These are phyloP conservation scores for Oryza rufipogon DNA, from an alignment of 176 grass and related monocot genomes.

Conservation along the genomic window DNA sequence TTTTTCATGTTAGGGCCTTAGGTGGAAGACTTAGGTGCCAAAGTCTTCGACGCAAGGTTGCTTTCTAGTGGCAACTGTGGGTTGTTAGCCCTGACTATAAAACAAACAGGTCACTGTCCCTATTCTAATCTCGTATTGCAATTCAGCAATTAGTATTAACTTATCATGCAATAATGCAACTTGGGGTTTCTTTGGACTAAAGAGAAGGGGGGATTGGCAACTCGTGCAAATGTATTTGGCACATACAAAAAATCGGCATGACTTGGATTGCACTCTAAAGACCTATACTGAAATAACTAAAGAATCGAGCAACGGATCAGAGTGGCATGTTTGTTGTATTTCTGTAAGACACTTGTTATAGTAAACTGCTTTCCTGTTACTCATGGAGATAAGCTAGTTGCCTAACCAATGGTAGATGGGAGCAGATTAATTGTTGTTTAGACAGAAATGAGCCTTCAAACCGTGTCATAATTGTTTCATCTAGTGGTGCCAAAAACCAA, in stretches of 20 bases:
- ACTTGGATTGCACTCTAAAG: not conserved
- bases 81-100: not conserved
- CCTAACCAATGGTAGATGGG: conserved; percentile 5
- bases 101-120: not conserved
- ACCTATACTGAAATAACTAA: not conserved
- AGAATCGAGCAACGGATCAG: not conserved
- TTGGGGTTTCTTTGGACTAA: not conserved
- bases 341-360: not conserved
- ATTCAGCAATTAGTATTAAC: not conserved
- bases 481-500: too few species aligned
- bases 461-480: too few species aligned
- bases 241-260: not conserved
- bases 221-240: not conserved
- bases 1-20: not conserved
- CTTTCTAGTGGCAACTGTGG: not conserved
- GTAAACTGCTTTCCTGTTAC: not conserved
- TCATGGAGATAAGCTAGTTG: not conserved
- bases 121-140: not conserved
- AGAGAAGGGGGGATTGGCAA: not conserved
- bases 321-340: not conserved
- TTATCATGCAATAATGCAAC: conserved; percentile 14
- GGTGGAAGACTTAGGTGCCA: not conserved
- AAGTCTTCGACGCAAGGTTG: not conserved
- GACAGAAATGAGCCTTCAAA: too few species aligned
- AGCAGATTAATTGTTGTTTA: too few species aligned